phyloP scores from a whole-genome alignment of 768 basidiomycete species.

The Pulveroboletus sp. region DNA sequence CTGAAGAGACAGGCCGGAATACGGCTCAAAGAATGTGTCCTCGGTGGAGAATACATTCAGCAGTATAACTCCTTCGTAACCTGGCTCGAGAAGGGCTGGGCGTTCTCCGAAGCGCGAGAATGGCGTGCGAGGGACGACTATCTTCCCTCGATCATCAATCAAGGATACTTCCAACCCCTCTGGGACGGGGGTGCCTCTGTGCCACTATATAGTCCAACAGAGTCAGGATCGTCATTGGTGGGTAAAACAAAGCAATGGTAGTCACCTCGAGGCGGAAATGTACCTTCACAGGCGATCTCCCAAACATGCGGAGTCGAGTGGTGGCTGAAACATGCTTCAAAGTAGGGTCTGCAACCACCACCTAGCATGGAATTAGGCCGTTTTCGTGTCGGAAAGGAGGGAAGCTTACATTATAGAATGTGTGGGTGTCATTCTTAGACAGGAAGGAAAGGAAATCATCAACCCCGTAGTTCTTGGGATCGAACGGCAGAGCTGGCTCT shows the following conservation, averaged over 20 bases:
- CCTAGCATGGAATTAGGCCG: neutral
- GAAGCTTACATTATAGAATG: conserved; percentile 4
- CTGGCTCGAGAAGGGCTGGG: neutral
- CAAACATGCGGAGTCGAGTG: conserved; percentile 8
- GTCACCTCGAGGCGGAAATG: neutral
- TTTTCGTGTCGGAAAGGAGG: neutral
- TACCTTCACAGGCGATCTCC: neutral
- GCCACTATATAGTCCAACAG: neutral
- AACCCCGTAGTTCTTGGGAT: neutral
- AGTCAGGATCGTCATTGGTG: neutral
- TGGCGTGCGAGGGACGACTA: neutral
- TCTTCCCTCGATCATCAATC: conserved; percentile 1
- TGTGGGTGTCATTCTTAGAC: neutral
- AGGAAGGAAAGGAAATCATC: conserved; percentile 1
- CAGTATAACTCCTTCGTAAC: conserved; percentile 4
- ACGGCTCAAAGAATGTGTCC: neutral
- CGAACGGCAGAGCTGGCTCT: neutral
- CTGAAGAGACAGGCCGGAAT: conserved; percentile 2
- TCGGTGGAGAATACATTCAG: neutral
- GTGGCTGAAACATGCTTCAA: neutral
- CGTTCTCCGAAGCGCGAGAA: neutral
- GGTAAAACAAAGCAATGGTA: neutral
- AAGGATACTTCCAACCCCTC: conserved; percentile 2
- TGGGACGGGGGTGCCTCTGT: neutral
- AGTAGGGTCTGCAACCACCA: conserved; percentile 9